These are phyloP conservation scores for Saturnispora sanitii DNA, from an alignment of 805 yeast species.

Conservation along the genomic window DNA sequence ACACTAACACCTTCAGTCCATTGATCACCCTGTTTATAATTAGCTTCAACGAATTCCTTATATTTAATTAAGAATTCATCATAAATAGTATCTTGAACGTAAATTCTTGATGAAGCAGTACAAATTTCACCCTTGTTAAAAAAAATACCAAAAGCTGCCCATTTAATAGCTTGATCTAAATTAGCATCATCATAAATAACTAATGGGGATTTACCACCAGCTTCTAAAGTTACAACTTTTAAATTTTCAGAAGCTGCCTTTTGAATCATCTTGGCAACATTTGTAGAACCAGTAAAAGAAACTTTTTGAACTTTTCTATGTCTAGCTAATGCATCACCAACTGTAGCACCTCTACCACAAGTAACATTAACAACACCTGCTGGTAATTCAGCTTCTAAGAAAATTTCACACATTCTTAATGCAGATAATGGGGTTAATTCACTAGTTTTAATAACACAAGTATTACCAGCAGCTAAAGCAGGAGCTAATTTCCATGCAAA, in stretches of 20 bases:
- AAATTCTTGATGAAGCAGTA: conserved; percentile 88
- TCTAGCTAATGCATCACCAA: conserved; percentile 48
- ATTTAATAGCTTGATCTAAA: conserved; percentile 62
- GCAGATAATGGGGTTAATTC: conserved; percentile 60
- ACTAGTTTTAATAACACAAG: conserved; percentile 54
- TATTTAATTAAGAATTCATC: conserved; percentile 63
- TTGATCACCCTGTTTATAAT: conserved; percentile 68
- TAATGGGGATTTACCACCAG: conserved; percentile 95
- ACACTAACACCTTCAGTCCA: conserved; percentile 69
- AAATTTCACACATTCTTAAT: conserved; percentile 42
- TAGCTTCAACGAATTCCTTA: conserved; percentile 39
- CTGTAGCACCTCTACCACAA: conserved; percentile 51
- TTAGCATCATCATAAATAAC: conserved; percentile 82
- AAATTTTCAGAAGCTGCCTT: conserved; percentile 78
- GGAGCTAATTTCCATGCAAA: conserved; percentile 64
- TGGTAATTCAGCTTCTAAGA: conserved; percentile 52
- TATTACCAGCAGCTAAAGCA: conserved; percentile 57
- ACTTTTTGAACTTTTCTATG: conserved; percentile 53
- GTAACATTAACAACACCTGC: conserved; percentile 54
- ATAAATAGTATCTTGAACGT: conserved; percentile 77
- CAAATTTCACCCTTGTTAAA: conserved; percentile 95
- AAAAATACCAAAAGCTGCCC: conserved; percentile 75
- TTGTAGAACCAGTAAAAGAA: conserved; percentile 63
- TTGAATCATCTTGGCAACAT: conserved; percentile 72
- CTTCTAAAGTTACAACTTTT: conserved; percentile 87